Base-by-base conservation (phyloP, 768 basidiomycete genomes). In the Rhodosporidiobolus odoratus region DNA sequence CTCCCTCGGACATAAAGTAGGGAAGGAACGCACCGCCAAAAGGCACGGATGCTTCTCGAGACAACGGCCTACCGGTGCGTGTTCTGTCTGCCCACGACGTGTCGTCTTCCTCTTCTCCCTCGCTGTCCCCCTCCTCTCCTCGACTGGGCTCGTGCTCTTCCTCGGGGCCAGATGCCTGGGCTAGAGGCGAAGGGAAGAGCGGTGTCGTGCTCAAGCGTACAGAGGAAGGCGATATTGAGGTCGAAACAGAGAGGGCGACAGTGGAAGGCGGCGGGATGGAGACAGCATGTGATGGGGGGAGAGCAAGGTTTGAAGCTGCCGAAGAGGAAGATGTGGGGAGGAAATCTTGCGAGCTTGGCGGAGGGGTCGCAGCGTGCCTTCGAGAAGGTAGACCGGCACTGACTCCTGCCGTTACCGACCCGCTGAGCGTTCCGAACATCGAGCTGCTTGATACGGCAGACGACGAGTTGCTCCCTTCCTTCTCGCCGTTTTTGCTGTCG, bases 131-230 rank as follows among this genome's bases (percentile, higher is more conserved):
- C 9, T 74, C 73, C 6, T 68, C 73, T 10, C 69, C 69, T n/a
- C 65, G 56, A 27, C 43, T 56, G 21, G 38, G 69, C 12, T 65
- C 69, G 43, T 58, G 57, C 3, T 69, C 64, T 43, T 73, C 64
- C 21, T 69, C 68, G 16, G 65, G 65, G 1, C 58, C 69, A 0
- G 68, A 69, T 0, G 72, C 67, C 47, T 73, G 68, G 1, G 68
- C 68, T 27, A 73, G 59, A n/a, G 72, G 72, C 0, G 72, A 73
- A 1, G 72, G 72, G 27, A 69, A 73, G 41, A 73, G 68, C n/a
- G 72, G 72, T 1, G 72, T 73, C 7, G 72, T 73, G 50, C 67
- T 68, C 4, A 73, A 60, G 7, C 71, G 66, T 0, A 73, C 71
- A 10, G 63, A 68, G 8, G 68, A 62, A 5, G 72, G 35, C 12